Evolutionary conservation across 106 monocot species (phyloP), one percentile per base, ranked within the genome.

Genomic region (Chionographis japonica): DNA sequence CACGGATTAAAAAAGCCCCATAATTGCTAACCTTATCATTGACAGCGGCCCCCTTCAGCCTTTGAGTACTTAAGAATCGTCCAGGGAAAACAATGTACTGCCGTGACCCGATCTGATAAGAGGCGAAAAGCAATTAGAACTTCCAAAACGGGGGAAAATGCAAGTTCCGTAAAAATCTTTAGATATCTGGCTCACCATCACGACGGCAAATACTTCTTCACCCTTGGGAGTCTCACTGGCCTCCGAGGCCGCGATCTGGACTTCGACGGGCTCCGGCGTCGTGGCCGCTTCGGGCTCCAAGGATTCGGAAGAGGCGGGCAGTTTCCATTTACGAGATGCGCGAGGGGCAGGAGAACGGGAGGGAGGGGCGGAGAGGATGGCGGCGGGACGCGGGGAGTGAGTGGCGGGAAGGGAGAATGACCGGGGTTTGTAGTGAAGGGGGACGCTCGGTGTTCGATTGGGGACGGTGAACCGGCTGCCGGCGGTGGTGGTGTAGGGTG

Each of bases 11-110:
- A 27, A 27, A 27, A 27, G 27, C 27, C 27, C 27, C 1, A 27
- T 0, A 27, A 27, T 27, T 27, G 27, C 54, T 40, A 15, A 92
- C 97, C 97, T 97, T 87, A 50, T 97, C 97, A 79, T 92, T 77
- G 12, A 80, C 92, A 81, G 85, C 89, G 17, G 97, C 97, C 12
- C 76, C 97, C 73, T 97, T 97, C 52, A 97, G 80, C 68, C 97
- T 87, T 70, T 97, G 97, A 0, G 86, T 87, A 41, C 82, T 82
- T 68, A 97, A 57, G 75, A 82, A 92, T 11, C 97, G 61, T 46
- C 97, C 97, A 40, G 92, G 97, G 62, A 86, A 75, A 56, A 97
- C 97, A 76, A 97, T 97, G 71, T 97, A 97, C 70, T 97, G 97
- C 50, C 89, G 70, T 15, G 82, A 82, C 14, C 97, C 97, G 63